Conservation (phyloP, 2,329 filamentous ascomycete genomes). For the Botryotinia convoluta region DNA sequence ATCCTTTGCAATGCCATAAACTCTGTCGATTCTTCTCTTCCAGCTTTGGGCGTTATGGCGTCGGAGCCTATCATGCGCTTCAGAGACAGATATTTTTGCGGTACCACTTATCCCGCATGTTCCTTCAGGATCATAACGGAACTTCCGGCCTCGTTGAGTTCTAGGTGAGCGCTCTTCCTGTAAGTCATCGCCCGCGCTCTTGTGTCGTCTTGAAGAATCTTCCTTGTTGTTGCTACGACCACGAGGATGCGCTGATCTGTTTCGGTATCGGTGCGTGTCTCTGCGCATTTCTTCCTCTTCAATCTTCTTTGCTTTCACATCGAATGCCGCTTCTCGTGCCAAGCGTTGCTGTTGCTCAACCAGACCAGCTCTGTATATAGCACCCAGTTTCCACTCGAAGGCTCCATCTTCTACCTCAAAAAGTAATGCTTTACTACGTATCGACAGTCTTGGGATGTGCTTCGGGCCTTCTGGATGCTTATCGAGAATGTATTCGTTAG, state of each 20-base stretch:
- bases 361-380: slow-evolving; percentile 87
- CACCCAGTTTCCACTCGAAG: slow-evolving; percentile 95
- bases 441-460: slow-evolving; percentile 77
- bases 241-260: slow-evolving; percentile 48
- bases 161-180: slow-evolving; percentile 33
- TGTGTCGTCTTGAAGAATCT: slow-evolving; percentile 30
- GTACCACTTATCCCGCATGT: slow-evolving; percentile 68
- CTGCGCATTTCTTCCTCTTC: slow-evolving; percentile 64
- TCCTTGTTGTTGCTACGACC: slow-evolving; percentile 35
- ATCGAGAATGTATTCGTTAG: slow-evolving; percentile 81
- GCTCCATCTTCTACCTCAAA: slow-evolving; percentile 95
- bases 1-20: slow-evolving; percentile 64
- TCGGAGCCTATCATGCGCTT: slow-evolving; percentile 73
- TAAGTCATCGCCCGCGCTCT: slow-evolving; percentile 29
- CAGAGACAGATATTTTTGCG: slow-evolving; percentile 69
- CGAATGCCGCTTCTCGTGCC: slow-evolving; percentile 86
- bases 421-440: slow-evolving; percentile 77
- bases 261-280: slow-evolving; percentile 52
- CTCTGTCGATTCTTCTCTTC: slow-evolving; percentile 84
- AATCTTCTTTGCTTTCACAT: slow-evolving; percentile 81
- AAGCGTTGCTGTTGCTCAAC: slow-evolving; percentile 87
- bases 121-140: slow-evolving; percentile 77
- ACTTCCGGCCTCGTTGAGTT: slow-evolving; percentile 44
- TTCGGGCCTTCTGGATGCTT: slow-evolving; percentile 86
- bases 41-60: slow-evolving; percentile 84